phyloP scores from a whole-genome alignment of 192 early-diverging fungal species.

The Coemansia sp. region DNA sequence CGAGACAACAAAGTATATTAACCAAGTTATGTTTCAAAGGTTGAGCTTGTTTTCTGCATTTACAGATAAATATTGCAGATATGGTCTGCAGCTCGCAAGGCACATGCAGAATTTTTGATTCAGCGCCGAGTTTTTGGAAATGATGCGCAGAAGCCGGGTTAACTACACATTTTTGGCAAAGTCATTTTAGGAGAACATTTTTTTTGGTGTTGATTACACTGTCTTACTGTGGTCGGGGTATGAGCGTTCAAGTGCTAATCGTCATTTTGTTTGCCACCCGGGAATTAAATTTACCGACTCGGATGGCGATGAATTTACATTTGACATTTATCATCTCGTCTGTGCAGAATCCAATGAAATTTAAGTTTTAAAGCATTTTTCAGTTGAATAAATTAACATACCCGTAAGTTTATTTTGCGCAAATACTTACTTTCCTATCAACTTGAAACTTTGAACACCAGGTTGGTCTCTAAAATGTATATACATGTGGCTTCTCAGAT shows the following conservation, averaged over 20 bases:
- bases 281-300: background rate
- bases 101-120: too few relatives aligned
- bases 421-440: conserved; percentile 21
- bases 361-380: too few relatives aligned
- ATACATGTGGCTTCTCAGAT: background rate
- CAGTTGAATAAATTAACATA: too few relatives aligned
- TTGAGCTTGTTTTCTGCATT: too few relatives aligned
- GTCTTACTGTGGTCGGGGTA: background rate
- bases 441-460: conserved; percentile 17
- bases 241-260: background rate
- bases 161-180: background rate
- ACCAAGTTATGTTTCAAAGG: too few relatives aligned
- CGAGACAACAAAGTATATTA: background rate
- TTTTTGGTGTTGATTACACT: background rate
- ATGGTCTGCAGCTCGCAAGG: too few relatives aligned
- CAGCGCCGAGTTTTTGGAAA: too few relatives aligned
- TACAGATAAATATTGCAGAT: too few relatives aligned
- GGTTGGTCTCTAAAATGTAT: background rate
- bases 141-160: too few relatives aligned
- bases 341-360: too few relatives aligned
- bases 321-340: too few relatives aligned
- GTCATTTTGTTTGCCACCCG: background rate
- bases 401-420: too few relatives aligned
- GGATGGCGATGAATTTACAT: background rate
- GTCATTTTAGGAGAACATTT: background rate